phyloP scores from a whole-genome alignment of 1,139 yeast genomes.

The Spathaspora sp. region DNA sequence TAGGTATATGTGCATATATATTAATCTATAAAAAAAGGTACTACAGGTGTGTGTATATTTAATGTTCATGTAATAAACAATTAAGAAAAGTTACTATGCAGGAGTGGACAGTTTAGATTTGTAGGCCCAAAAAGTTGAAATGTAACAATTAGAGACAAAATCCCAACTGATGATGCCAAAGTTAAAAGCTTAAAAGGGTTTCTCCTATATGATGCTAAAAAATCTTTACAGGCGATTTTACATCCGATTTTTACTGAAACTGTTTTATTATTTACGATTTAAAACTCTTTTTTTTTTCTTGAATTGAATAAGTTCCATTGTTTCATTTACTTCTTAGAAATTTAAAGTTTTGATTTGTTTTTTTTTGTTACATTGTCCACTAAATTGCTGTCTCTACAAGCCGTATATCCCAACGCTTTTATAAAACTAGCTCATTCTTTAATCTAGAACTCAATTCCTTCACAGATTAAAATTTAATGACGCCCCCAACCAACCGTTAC shows the following conservation, averaged over 20 bases:
- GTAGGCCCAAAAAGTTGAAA: too few species aligned
- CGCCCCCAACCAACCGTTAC: too few species aligned
- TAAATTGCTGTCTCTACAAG: neutral
- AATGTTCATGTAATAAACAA: constrained; percentile 5
- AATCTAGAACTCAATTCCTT: too few species aligned
- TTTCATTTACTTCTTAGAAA: neutral
- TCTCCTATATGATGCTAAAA: neutral
- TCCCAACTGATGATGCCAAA: neutral
- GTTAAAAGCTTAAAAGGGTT: neutral
- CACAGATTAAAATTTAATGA: too few species aligned
- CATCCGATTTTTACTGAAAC: neutral
- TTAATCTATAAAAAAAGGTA: constrained; percentile 1
- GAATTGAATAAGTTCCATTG: neutral
- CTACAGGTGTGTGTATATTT: constrained; percentile 6
- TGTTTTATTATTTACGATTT: neutral
- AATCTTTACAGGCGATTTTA: neutral
- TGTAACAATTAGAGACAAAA: neutral
- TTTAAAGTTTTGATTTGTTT: neutral
- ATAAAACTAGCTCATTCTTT: too few species aligned
- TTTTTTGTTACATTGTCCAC: neutral
- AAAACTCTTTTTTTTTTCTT: neutral
- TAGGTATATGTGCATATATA: constrained; percentile 2
- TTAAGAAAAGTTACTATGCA: neutral
- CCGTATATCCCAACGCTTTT: too few species aligned
- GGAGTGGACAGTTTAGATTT: neutral